Evolutionary conservation across 257 asterid species (phyloP), one percentile per base, ranked within the genome.

Genomic region (Oldenlandia corymbosa): DNA sequence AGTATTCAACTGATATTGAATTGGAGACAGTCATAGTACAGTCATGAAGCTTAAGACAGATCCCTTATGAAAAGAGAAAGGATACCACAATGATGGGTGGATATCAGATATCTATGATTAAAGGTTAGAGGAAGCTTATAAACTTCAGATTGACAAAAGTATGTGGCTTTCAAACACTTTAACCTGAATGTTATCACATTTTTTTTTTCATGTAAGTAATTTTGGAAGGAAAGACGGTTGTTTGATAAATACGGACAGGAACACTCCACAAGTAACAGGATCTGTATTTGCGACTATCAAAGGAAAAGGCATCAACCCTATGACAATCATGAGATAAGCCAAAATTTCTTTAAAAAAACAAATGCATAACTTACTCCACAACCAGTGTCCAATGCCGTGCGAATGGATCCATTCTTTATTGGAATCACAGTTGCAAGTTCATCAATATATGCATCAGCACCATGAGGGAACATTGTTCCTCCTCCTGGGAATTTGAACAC

Each of bases 401-500:
- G 75, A 62, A 91, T 81, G 43, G 87, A 61, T 59, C 97, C 97
- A 74, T 85, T 77, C 16, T 67, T 71, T 36, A 91, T 77, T 5
- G 96, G 96, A 68, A 91, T 75, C 53, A 86, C 89, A 0, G 73
- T 68, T 30, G 91, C 97, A 66, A 90, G 95, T 71, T 90, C 93
- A 58, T 88, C 83, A 6, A 91, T 88, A 66, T 91, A 91, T 2
- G 90, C 89, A 73, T 91, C 91, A 7, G 97, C 97, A 61, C 97
- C 97, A 46, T 81, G 85, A 62, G 97, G 97, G 69, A 91, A 91
- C 97, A 88, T 88, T 0, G 97, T 91, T 75, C 97, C 97, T 30
- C 97, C 97, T 70, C 97, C 97, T 1, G 97, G 97, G 73, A 91
- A 91, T 65, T 84, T 91, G 75, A 91, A 85, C 37, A 85, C 90